Evolutionary conservation across 768 basidiomycete genomes (phyloP).

Genomic region (Gloeopeniophorella convolvens): DNA sequence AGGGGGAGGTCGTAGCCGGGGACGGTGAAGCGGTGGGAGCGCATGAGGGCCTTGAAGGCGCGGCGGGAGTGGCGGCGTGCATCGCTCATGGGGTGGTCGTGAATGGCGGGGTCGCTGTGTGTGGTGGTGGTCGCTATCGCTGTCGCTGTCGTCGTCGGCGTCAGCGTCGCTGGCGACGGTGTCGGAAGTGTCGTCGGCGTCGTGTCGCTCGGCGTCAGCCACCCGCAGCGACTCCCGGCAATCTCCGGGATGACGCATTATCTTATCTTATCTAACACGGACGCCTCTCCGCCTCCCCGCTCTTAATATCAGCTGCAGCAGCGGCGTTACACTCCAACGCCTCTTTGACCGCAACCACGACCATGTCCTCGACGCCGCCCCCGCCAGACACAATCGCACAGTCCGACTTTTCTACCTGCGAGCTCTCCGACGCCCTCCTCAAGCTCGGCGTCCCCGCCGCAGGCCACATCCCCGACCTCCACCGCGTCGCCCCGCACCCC

Average conservation of each 20-base stretch:
- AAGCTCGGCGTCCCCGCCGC: constrained; percentile 69
- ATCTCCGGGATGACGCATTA: too few species aligned
- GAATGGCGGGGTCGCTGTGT: too few species aligned
- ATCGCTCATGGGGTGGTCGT: constrained; percentile 11
- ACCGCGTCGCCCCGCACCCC: constrained; percentile 43
- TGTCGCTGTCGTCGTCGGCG: neutral
- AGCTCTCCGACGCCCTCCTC: constrained; percentile 84
- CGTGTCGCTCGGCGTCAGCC: neutral
- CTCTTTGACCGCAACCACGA: neutral
- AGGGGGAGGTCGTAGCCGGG: constrained; percentile 66
- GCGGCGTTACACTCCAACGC: too few species aligned
- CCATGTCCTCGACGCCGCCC: constrained; percentile 14
- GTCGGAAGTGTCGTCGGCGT: neutral
- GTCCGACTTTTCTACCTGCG: constrained; percentile 60
- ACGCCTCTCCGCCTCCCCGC: too few species aligned
- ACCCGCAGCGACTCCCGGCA: neutral
- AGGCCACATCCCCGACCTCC: constrained; percentile 76
- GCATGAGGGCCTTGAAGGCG: constrained; percentile 59
- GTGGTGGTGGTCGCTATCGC: neutral
- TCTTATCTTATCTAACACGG: too few species aligned
- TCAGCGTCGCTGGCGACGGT: neutral
- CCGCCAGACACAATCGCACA: constrained; percentile 20
- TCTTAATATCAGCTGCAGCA: too few species aligned
- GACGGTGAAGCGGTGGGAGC: constrained; percentile 54
- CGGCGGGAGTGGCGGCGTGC: constrained; percentile 36